phyloP scores from a whole-genome alignment of 768 basidiomycete species.

The Pulveroboletus sp. region DNA sequence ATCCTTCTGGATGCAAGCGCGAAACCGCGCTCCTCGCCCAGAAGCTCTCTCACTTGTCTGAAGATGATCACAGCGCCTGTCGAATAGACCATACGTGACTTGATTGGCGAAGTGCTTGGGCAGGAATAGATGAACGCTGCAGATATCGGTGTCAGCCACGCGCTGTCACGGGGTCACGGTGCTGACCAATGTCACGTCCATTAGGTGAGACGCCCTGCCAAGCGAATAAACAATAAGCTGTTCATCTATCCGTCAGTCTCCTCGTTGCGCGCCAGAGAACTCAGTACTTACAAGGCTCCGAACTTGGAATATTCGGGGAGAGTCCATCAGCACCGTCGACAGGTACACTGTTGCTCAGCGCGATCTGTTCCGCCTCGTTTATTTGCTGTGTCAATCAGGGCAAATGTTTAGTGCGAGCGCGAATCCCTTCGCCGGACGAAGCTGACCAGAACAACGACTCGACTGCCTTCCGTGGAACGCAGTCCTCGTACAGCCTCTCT shows the following conservation, averaged over 20 bases:
- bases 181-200: slow-evolving; percentile 58
- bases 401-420: neutral
- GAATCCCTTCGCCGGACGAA: neutral
- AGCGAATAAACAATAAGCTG: slow-evolving; percentile 60
- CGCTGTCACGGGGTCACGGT: neutral
- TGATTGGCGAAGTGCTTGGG: slow-evolving; percentile 74
- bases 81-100: slow-evolving; percentile 86
- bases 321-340: slow-evolving; percentile 43
- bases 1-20: slow-evolving; percentile 55
- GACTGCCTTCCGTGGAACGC: slow-evolving; percentile 41
- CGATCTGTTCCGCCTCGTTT: slow-evolving; percentile 57
- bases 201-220: slow-evolving; percentile 50
- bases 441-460: slow-evolving; percentile 64
- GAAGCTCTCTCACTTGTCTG: slow-evolving; percentile 49
- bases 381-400: slow-evolving; percentile 47
- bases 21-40: slow-evolving; percentile 39
- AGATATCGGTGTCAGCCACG: neutral
- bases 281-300: slow-evolving; percentile 48
- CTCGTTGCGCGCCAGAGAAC: neutral
- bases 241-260: neutral
- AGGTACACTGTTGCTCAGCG: slow-evolving; percentile 41
- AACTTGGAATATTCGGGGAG: slow-evolving; percentile 44
- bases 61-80: slow-evolving; percentile 58
- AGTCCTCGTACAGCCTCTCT: slow-evolving; percentile 61
- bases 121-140: slow-evolving; percentile 91